Base-by-base conservation (phyloP, 2,329 filamentous ascomycete genomes). In the Ophiosphaerella herpotricha region DNA sequence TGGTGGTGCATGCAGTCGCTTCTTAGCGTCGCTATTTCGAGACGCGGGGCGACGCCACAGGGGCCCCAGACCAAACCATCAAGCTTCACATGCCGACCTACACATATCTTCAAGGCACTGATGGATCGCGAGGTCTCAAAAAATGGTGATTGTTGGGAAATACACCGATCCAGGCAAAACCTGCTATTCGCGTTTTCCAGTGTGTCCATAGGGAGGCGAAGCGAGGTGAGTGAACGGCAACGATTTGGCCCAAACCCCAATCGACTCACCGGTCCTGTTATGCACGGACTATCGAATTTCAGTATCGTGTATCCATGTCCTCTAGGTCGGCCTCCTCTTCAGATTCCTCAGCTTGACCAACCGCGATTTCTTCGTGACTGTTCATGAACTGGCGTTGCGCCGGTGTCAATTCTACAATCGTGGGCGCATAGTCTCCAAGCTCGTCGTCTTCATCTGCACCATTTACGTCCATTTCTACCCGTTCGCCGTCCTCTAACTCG, bases 341-440 rank as follows among this genome's bases (percentile, higher is more conserved):
- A 24, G 73, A 71, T 18, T 74, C 69, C 48, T 69, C 66, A 34
- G 60, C 57, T 18, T 57, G 55, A 39, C 62, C 60, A 26, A 58
- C 62, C 29, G 51, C 53, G 40, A 43, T 37, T 35, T 50, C 42
- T 24, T 64, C 60, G 50, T 51, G 48, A 16, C 67, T 60, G 6
- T 68, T 67, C 46, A 80, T 48, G 47, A 71, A 55, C 46, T 67
- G 67, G 48, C 73, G 61, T 52, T 80, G 77, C 39, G 73, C 73
- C 3, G 74, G 65, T 13, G 76, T 77, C 52, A 80, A 55, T 34
- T 86, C 81, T 16, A 87, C 83, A 29, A 87, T 70, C 33, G 80
- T 74, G 16, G 85, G 85, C 26, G 84, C 84, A 75, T 84, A 87
- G 58, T 87, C 84, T 9, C 85, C 85, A 11, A 77, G 80, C 68